Evolutionary conservation across 176 grass and related monocot species (phyloP).

Genomic region (Carex cristatella): DNA sequence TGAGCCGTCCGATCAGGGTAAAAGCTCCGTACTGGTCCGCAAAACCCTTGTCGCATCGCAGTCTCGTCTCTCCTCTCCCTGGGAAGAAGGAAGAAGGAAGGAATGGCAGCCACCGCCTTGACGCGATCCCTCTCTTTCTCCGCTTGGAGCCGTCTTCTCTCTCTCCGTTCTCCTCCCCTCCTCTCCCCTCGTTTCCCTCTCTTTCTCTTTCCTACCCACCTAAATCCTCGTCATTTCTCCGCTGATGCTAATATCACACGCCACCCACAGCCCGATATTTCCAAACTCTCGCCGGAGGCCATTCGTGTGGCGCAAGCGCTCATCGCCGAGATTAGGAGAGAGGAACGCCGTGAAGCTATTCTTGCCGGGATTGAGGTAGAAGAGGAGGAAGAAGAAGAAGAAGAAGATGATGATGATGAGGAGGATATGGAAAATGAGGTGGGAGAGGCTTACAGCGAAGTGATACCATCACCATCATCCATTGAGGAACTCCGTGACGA

Average conservation of each 20-base stretch:
- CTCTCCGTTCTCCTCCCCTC: conserved; percentile 7
- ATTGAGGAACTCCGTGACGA: conserved; percentile 42
- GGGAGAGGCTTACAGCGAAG: conserved; percentile 69
- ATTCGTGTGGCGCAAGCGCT: conserved; percentile 44
- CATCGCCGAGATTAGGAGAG: conserved; percentile 50
- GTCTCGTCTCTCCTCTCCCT: background rate
- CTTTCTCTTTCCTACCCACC: background rate
- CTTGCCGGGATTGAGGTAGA: background rate
- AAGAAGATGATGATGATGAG: background rate
- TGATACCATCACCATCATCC: conserved; percentile 32
- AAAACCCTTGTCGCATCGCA: conserved; percentile 11
- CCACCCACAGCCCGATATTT: no score
- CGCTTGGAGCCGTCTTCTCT: conserved; percentile 54
- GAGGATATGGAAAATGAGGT: conserved; percentile 7
- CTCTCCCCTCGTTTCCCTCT: background rate
- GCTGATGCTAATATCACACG: background rate
- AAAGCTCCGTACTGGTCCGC: background rate
- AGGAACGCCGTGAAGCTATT: conserved; percentile 18
- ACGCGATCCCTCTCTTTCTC: conserved; percentile 39
- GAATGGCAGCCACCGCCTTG: conserved; percentile 49
- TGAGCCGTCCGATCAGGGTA: no score
- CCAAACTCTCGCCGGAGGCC: no score
- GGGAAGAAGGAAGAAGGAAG: no score
- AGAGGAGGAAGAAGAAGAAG: conserved; percentile 9
- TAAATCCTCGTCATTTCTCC: conserved; percentile 7